These are phyloP conservation scores for Fusarium nanum DNA, from an alignment of 2,329 filamentous ascomycete genomes.

Conservation along the genomic window DNA sequence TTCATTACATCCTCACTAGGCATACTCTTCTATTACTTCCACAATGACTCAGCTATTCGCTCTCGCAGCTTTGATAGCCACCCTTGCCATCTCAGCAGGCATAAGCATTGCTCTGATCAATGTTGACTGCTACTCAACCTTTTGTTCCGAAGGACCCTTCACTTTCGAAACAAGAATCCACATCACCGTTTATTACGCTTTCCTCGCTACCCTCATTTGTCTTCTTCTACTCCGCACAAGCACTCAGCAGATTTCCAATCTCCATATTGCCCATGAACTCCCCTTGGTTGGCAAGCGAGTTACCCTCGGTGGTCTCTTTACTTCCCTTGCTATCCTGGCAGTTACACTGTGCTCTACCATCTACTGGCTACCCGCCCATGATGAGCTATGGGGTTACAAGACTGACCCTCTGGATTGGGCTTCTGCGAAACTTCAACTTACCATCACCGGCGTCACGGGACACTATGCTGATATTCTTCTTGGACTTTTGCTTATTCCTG, in stretches of 20 bases:
- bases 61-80: not conserved
- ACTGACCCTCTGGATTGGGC: not conserved
- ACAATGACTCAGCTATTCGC: not conserved
- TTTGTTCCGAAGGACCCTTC: not conserved
- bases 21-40: rapidly evolving
- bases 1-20: rapidly evolving
- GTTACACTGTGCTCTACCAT: not conserved
- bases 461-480: not conserved
- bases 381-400: not conserved
- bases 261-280: not conserved
- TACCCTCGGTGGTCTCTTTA: not conserved
- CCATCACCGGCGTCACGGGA: not conserved
- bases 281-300: not conserved
- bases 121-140: not conserved
- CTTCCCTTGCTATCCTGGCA: not conserved
- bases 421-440: not conserved
- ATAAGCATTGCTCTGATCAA: not conserved
- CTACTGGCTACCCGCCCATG: not conserved
- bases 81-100: not conserved
- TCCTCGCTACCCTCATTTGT: rapidly evolving
- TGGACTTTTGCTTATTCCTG: not conserved
- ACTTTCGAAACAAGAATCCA: not conserved
- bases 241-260: rapidly evolving
- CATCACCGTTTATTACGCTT: not conserved
- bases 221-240: not conserved